Conservation (phyloP, 176 grass and related monocot species). For the Zea luxurians region DNA sequence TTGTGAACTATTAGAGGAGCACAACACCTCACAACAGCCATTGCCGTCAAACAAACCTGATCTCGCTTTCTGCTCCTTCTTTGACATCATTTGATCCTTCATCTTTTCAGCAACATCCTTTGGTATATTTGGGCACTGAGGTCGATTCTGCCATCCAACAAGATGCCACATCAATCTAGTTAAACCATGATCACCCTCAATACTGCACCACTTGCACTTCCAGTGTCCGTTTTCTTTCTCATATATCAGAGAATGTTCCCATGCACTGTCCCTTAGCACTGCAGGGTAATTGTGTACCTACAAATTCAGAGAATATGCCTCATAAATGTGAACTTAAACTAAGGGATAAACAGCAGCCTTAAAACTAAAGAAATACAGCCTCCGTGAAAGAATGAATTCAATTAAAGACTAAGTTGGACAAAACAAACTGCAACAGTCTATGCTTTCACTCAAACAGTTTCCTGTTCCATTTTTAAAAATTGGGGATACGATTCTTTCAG, state of each 20-base stretch:
- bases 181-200: conserved; percentile 52
- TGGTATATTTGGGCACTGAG: conserved; percentile 28
- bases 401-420: conserved; percentile 9
- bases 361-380: conserved; percentile 14
- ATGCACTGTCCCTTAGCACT: conserved; percentile 35
- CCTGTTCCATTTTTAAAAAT: background rate
- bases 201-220: conserved; percentile 50
- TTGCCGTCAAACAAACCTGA: conserved; percentile 26
- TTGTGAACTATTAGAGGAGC: conserved; percentile 39
- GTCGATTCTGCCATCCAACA: conserved; percentile 42
- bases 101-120: conserved; percentile 41
- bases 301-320: conserved; percentile 12
- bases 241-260: conserved; percentile 49
- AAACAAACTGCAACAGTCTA: conserved; percentile 20
- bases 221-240: conserved; percentile 46
- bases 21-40: background rate
- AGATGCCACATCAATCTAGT: conserved; percentile 49
- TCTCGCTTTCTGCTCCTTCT: conserved; percentile 31
- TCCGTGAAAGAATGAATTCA: conserved; percentile 5
- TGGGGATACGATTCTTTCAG: conserved; percentile 2
- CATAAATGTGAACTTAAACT: conserved; percentile 26
- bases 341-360: background rate
- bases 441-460: conserved; percentile 1
- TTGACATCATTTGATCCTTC: conserved; percentile 42
- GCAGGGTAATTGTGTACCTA: conserved; percentile 25